These are phyloP conservation scores for Acacia concinna DNA, from an alignment of 331 rosid species.

Conservation along the genomic window DNA sequence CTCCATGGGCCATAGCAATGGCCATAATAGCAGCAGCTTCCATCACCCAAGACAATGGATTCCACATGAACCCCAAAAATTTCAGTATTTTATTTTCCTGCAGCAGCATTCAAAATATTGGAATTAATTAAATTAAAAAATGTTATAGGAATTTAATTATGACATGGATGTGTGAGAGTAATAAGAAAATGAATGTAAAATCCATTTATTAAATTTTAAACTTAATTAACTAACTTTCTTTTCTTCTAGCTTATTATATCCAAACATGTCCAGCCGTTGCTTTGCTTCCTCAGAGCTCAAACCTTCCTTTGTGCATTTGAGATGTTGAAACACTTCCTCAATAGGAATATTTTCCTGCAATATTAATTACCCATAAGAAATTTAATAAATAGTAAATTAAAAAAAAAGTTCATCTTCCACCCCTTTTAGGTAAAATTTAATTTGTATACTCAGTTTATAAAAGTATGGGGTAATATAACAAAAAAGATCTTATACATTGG, in stretches of 20 bases:
- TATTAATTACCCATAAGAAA: conserved; percentile 10
- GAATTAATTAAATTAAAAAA: background rate
- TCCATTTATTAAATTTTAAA: conserved; percentile 8
- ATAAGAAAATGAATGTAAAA: background rate
- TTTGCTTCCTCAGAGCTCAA: conserved; percentile 56
- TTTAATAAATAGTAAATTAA: background rate
- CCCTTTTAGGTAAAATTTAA: background rate
- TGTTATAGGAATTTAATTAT: background rate
- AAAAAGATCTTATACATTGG: too few species aligned
- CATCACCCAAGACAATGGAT: conserved; percentile 90
- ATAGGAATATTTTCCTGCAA: conserved; percentile 68
- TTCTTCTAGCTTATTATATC: conserved; percentile 73
- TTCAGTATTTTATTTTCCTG: conserved; percentile 69
- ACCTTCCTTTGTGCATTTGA: conserved; percentile 61
- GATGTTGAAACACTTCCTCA: conserved; percentile 69
- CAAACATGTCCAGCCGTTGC: conserved; percentile 59
- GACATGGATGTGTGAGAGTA: background rate
- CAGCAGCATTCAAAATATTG: background rate
- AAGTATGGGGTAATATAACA: too few species aligned
- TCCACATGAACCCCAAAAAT: conserved; percentile 86
- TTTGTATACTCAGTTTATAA: too few species aligned
- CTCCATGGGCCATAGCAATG: conserved; percentile 65
- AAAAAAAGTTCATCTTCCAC: background rate
- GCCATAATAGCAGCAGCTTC: conserved; percentile 82
- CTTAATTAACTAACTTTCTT: conserved; percentile 49